Evolutionary conservation across 2,329 filamentous ascomycete genomes (phyloP).

Genomic region (Phoma sp.): DNA sequence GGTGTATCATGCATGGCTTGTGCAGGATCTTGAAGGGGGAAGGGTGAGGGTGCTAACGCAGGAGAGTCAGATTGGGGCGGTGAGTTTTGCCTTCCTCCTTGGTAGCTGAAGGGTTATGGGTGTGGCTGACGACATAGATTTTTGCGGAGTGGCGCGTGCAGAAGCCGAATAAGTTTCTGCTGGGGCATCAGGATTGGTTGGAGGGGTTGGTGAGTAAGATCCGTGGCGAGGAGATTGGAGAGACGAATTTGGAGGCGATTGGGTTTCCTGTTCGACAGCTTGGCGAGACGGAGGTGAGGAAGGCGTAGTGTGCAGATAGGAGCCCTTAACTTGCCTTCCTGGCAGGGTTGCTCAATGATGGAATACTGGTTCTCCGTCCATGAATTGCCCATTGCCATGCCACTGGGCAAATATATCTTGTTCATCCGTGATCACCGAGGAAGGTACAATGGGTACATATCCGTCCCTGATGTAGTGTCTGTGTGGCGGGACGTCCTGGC

Average conservation of each 20-base stretch:
- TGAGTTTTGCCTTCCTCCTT: background rate
- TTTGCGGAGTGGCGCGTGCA: conserved; percentile 33
- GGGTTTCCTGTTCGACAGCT: conserved; percentile 18
- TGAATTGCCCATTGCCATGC: background rate
- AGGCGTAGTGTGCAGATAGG: conserved; percentile 3
- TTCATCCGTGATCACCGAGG: background rate
- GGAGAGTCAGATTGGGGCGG: conserved; percentile 45
- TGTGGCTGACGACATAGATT: conserved; percentile 9
- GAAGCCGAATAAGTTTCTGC: conserved; percentile 48
- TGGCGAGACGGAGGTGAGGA: background rate
- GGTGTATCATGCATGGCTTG: conserved; percentile 48
- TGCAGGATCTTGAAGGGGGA: conserved; percentile 41
- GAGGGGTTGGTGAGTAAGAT: conserved; percentile 44
- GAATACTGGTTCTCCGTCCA: too few species aligned
- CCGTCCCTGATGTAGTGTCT: background rate
- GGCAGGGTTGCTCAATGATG: background rate
- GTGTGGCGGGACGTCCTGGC: background rate
- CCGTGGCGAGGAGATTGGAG: conserved; percentile 21
- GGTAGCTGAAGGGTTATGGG: background rate
- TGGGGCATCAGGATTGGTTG: conserved; percentile 49
- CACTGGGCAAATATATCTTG: background rate
- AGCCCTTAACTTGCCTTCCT: too few species aligned
- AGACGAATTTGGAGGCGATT: conserved; percentile 32
- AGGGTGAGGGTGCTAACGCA: conserved; percentile 47
- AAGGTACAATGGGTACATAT: background rate